Evolutionary conservation across 2,329 filamentous ascomycete species (phyloP), one percentile per base, ranked within the genome.

Genomic region (Ascochyta clinopodiicola): DNA sequence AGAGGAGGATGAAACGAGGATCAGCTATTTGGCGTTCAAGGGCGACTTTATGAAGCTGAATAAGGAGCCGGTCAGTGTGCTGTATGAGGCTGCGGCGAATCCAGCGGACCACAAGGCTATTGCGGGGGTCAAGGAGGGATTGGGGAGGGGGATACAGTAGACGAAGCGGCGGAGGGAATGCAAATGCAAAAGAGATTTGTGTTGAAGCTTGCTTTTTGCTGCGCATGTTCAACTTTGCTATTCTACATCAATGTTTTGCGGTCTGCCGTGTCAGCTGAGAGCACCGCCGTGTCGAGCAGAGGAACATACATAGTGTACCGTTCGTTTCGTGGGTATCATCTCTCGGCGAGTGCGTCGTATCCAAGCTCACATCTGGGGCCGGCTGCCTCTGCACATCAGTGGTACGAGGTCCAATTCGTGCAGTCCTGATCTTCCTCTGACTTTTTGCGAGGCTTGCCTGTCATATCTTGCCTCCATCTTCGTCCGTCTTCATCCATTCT

Each of bases 81-180:
- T 96, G 57, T 99, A 98, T 76, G 95, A 99, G 82, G 90, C 92
- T 17, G 94, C 94, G 24, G 89, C 95, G 32, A 96, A 97, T 75
- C 95, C 94, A 12, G 85, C 80, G 42, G 95, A 99, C 78, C 95
- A 99, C 78, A 85, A 84, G 77, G 60, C 75, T 55, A 74, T 77
- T 43, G 71, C 70, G 21, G 79, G 79, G 0, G 71, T 70, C 42
- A 68, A 67, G 32, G 58, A 71, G 62, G 75, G 74, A 1, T 47
- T 77, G 17, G 75, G 74, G 8, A 73, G 74, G 58, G 62, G 63
- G 32, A 64, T 75, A 45, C 71, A 74, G 61, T 75, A 17, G 17
- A 35, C 15, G 8, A 35, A 59, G 47, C 37, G 7, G 10, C 7
- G 19, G 27, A 43, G 12, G n/a, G 1, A 8, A 17, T 27, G 3